A percentile compares a stretch with the other conserved stretches of the same genome.
These are phyloP conservation scores for Heritiera fomes DNA, from an alignment of 345 rosid species.

Conservation along the genomic window DNA sequence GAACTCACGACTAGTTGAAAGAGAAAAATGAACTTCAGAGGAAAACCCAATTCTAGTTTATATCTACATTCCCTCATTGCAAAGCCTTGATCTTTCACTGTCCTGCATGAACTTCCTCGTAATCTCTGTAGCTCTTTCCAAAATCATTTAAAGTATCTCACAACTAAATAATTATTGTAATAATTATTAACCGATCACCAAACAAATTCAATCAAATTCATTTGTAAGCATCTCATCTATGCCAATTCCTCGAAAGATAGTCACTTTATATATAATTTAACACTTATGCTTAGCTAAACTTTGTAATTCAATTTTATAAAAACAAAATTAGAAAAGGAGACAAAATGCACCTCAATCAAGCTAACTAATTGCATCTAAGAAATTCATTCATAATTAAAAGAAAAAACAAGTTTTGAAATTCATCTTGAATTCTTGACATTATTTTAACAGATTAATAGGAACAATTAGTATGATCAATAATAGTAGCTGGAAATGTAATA, in stretches of 20 bases:
- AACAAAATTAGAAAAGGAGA: neutral
- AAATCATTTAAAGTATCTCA: neutral
- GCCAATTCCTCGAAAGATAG: neutral
- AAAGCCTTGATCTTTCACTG: neutral
- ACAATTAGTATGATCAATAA: neutral
- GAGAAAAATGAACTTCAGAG: constrained; percentile 12
- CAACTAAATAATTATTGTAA: neutral
- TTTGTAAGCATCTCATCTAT: neutral
- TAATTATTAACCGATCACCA: neutral
- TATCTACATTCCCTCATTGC: neutral
- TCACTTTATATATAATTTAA: neutral
- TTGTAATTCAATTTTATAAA: neutral
- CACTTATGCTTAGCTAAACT: neutral
- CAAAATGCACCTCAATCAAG: constrained; percentile 20
- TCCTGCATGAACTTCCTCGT: neutral
- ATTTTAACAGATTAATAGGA: neutral
- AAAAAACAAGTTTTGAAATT: neutral
- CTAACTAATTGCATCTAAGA: constrained; percentile 14
- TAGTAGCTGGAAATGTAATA: neutral
- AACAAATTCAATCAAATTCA: neutral
- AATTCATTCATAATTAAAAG: constrained; percentile 4
- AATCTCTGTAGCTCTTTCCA: neutral
- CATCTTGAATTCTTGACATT: neutral
- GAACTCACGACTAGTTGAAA: neutral
- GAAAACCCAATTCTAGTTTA: neutral